Conservation (phyloP, 2,329 filamentous ascomycete genomes). For the Paracorniculantispora psalliotae region DNA sequence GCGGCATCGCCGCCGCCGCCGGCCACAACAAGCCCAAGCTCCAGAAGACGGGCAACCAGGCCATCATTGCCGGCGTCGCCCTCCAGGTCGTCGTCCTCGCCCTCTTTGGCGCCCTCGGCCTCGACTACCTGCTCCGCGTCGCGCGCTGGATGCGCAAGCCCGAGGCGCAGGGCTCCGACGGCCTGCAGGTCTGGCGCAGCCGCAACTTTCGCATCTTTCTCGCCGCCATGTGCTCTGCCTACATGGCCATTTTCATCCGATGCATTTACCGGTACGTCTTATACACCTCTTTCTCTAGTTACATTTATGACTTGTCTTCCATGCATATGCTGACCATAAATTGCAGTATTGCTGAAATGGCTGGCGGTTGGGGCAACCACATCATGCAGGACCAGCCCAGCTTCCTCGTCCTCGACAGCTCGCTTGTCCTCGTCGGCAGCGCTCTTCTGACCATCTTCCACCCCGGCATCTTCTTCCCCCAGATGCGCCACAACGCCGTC, state of each 20-base stretch:
- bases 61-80: constrained; percentile 50
- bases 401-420: constrained; percentile 53
- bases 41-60: constrained; percentile 42
- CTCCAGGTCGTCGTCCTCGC: constrained; percentile 48
- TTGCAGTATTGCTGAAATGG: constrained; percentile 56
- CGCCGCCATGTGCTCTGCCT: constrained; percentile 42
- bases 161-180: constrained; percentile 27
- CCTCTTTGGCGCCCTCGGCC: constrained; percentile 38
- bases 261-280: constrained; percentile 49
- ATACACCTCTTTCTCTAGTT: background rate
- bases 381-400: constrained; percentile 59
- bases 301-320: too few relatives aligned
- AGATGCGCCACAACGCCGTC: constrained; percentile 34
- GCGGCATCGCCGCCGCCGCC: constrained; percentile 49
- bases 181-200: constrained; percentile 37
- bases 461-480: constrained; percentile 51
- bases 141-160: constrained; percentile 31
- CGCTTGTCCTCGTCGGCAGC: constrained; percentile 46
- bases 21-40: constrained; percentile 34
- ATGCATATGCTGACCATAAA: background rate
- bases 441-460: constrained; percentile 48
- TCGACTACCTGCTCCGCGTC: constrained; percentile 43
- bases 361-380: constrained; percentile 57
- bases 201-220: constrained; percentile 39
- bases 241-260: constrained; percentile 41